A percentile compares a stretch with the other conserved stretches of the same genome.
Evolutionary conservation across 2,329 filamentous ascomycete species (phyloP).

Genomic region (Aureobasidium sp.): DNA sequence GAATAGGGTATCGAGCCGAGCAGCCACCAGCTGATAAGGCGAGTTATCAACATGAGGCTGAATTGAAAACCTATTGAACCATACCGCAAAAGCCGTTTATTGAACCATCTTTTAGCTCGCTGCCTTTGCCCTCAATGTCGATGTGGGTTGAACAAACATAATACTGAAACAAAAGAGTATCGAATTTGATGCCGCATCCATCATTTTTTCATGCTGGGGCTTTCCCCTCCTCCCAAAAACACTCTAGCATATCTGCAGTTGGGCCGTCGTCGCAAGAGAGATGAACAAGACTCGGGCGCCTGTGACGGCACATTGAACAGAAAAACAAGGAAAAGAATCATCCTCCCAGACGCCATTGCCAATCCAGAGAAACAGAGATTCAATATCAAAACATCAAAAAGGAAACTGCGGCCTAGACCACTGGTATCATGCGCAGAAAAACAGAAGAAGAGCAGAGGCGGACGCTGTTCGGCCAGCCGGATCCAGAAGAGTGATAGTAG

Average conservation of each 20-base stretch:
- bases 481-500: neutral
- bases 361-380: constrained; percentile 1
- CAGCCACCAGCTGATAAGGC: neutral
- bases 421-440: constrained; percentile 14
- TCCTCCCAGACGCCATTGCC: constrained; percentile 8
- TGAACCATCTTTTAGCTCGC: neutral
- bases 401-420: constrained; percentile 9
- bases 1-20: neutral
- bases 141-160: neutral
- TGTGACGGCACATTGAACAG: constrained; percentile 4
- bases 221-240: neutral
- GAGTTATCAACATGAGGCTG: neutral
- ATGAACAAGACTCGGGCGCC: constrained; percentile 1
- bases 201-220: constrained; percentile 1
- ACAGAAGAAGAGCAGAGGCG: constrained; percentile 12
- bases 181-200: constrained; percentile 1
- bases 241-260: constrained; percentile 1
- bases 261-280: constrained; percentile 1
- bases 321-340: neutral
- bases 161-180: neutral
- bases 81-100: neutral
- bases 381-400: constrained; percentile 12
- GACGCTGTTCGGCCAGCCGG: constrained; percentile 1
- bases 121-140: neutral
- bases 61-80: neutral